Percentiles rank a stretch among this genome's conserved stretches.
phyloP scores from a whole-genome alignment of 2,329 filamentous ascomycete species.

The Trichocomaceae sp. region DNA sequence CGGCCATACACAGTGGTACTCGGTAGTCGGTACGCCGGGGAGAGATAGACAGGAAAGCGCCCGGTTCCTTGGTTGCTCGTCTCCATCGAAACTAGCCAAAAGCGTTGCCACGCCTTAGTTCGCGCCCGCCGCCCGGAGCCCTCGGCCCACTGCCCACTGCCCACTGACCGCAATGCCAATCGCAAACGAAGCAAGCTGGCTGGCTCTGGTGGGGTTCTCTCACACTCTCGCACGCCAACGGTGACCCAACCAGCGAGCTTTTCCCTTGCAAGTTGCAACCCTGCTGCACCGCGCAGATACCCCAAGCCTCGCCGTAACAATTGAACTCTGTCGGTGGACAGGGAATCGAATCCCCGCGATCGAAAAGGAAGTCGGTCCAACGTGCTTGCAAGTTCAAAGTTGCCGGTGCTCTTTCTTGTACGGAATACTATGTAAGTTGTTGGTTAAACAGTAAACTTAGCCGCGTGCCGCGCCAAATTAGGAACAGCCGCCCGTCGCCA shows the following conservation, averaged over 20 bases:
- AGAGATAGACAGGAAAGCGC: neutral
- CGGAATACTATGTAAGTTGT: too few relatives aligned
- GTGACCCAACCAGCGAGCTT: neutral
- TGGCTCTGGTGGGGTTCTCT: neutral
- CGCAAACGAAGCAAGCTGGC: neutral
- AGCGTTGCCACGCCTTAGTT: neutral
- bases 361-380: neutral
- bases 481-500: neutral
- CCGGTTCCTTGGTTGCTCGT: slow-evolving; percentile 1
- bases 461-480: neutral
- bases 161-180: neutral
- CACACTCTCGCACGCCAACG: too few relatives aligned
- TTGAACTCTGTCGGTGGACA: neutral
- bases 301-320: neutral
- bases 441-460: too few relatives aligned
- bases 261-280: neutral
- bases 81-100: slow-evolving; percentile 5
- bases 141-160: neutral
- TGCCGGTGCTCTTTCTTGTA: too few relatives aligned
- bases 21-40: too few relatives aligned
- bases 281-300: neutral
- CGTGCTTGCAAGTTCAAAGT: too few relatives aligned
- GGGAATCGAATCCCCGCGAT: neutral
- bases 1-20: too few relatives aligned
- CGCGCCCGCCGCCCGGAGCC: neutral